Percentiles rank a stretch among this genome's conserved stretches.
Conservation (phyloP, 192 early-diverging fungal species). For the Dissophora globulifera region DNA sequence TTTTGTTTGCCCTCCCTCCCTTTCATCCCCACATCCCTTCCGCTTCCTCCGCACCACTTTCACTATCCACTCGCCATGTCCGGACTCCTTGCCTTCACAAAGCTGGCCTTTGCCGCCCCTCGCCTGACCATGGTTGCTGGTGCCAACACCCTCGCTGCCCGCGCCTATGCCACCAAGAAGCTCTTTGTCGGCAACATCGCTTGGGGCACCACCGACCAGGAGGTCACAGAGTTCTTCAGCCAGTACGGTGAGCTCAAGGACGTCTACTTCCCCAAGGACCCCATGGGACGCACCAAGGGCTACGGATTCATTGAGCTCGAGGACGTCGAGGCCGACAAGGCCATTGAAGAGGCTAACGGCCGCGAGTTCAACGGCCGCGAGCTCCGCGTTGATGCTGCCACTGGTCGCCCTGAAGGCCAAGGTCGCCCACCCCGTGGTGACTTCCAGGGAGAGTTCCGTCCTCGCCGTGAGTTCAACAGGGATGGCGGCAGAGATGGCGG, state of each 20-base stretch:
- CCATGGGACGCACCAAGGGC: constrained; percentile 42
- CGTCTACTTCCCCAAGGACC: constrained; percentile 39
- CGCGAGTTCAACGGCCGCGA: constrained; percentile 41
- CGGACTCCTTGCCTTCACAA: constrained; percentile 50
- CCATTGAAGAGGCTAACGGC: constrained; percentile 30
- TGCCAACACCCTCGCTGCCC: constrained; percentile 39
- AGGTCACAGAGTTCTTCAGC: constrained; percentile 29
- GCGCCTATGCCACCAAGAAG: constrained; percentile 52
- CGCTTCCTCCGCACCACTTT: not conserved
- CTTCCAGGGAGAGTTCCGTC: constrained; percentile 29
- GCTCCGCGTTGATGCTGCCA: constrained; percentile 28
- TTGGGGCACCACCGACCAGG: constrained; percentile 48
- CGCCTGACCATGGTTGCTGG: constrained; percentile 22
- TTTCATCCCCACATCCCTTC: not conserved
- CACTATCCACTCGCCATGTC: constrained; percentile 27
- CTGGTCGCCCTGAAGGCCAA: constrained; percentile 6
- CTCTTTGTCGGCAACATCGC: constrained; percentile 49
- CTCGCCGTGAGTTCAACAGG: constrained; percentile 31
- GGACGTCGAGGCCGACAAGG: constrained; percentile 25
- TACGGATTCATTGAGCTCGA: constrained; percentile 44
- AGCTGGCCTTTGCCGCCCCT: constrained; percentile 46
- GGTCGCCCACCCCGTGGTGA: constrained; percentile 14
- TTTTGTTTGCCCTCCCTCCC: constrained; percentile 4
- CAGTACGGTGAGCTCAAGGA: constrained; percentile 31
- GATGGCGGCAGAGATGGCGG: constrained; percentile 7